A percentile compares a stretch with the other conserved stretches of the same genome.
phyloP scores from a whole-genome alignment of 306 rosid species.

The Lagenaria siceraria region DNA sequence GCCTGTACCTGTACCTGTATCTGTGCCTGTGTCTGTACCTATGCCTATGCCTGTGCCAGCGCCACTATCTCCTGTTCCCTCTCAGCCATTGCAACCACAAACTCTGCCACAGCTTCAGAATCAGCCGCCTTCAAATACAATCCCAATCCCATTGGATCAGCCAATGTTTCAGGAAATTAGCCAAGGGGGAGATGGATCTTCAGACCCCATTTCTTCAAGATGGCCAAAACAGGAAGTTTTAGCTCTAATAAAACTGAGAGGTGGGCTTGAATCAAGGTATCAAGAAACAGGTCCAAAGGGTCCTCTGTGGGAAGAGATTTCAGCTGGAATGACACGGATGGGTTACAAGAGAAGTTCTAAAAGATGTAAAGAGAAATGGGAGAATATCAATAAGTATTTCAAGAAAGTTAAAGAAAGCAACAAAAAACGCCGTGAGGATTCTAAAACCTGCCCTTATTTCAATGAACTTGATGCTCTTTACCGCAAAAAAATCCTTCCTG shows the following conservation, averaged over 20 bases:
- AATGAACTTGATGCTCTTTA: conserved; percentile 58
- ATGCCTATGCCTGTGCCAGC: neutral
- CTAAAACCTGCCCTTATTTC: conserved; percentile 81
- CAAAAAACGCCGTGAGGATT: conserved; percentile 49
- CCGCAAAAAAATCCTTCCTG: conserved; percentile 19
- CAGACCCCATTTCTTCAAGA: conserved; percentile 18
- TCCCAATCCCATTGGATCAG: conserved; percentile 12
- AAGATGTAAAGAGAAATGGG: conserved; percentile 98
- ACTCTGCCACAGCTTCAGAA: neutral
- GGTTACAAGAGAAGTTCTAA: conserved; percentile 69
- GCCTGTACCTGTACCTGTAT: neutral
- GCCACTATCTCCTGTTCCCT: neutral
- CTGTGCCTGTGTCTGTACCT: conserved; percentile 4
- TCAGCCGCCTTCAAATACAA: neutral
- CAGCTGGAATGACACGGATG: conserved; percentile 19
- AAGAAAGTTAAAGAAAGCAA: conserved; percentile 68
- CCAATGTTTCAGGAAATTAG: neutral
- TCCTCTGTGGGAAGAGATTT: conserved; percentile 40
- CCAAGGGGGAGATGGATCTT: conserved; percentile 10
- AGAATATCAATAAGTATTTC: conserved; percentile 88
- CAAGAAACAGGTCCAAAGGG: conserved; percentile 38
- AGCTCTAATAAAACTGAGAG: conserved; percentile 26
- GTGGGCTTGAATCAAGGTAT: conserved; percentile 27
- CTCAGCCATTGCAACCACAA: neutral
- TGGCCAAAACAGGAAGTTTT: conserved; percentile 40